These are phyloP conservation scores for Gonium pectorale DNA, from an alignment of 139 green algal genomes.

Conservation along the genomic window DNA sequence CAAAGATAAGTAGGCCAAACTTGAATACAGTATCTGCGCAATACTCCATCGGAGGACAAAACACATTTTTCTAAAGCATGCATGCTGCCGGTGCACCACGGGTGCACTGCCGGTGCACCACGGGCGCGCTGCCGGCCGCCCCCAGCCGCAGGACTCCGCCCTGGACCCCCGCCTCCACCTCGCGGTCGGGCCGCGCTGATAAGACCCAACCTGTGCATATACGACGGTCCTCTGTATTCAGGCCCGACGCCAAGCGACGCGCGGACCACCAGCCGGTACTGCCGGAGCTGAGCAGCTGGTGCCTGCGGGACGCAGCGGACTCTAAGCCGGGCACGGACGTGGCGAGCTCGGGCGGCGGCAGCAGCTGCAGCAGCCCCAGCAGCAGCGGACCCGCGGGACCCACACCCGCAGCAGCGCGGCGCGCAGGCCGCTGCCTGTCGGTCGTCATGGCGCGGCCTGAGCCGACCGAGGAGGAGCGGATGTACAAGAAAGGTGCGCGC, in stretches of 20 bases:
- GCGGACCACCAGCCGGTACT: background rate
- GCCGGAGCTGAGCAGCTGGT: slow-evolving; percentile 19
- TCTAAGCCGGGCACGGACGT: background rate
- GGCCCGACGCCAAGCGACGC: no score
- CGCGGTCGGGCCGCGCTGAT: slow-evolving; percentile 12
- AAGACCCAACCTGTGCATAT: no score
- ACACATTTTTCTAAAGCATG: no score
- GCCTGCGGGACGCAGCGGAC: background rate
- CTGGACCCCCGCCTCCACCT: slow-evolving; percentile 7
- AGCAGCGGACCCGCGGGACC: background rate
- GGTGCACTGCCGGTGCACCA: background rate
- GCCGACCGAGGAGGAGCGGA: slow-evolving; percentile 64
- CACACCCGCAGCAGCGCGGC: background rate
- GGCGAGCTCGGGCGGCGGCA: background rate
- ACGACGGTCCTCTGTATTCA: no score
- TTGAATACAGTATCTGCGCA: no score
- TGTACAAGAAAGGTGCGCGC: slow-evolving; percentile 74
- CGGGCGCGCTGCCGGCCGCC: background rate
- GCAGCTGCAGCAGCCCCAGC: background rate
- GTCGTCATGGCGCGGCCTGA: slow-evolving; percentile 64
- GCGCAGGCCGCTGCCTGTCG: slow-evolving; percentile 44
- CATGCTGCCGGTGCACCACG: slow-evolving; percentile 10
- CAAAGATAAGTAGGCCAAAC: no score
- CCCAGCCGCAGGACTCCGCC: slow-evolving; percentile 30
- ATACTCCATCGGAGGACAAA: no score